A percentile compares a stretch with the other conserved stretches of the same genome.
Conservation (phyloP, 805 yeast genomes). For the Sungouiozyma intestinalis region DNA sequence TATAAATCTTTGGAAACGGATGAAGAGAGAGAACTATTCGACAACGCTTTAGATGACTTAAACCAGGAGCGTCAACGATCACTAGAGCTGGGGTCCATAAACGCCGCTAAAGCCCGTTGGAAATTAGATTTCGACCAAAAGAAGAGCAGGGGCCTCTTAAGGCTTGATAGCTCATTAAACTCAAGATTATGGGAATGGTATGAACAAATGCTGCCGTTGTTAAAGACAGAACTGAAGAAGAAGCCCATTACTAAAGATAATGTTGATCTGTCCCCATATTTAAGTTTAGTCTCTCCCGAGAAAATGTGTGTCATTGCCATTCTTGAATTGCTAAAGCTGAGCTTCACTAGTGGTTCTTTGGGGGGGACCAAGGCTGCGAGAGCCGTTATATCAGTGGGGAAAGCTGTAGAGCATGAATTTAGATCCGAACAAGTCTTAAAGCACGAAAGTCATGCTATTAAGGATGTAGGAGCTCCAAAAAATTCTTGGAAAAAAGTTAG, state of each 20-base stretch:
- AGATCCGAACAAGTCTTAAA: constrained; percentile 55
- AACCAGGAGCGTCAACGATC: constrained; percentile 68
- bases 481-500: constrained; percentile 35
- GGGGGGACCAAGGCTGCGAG: constrained; percentile 81
- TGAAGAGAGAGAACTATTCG: constrained; percentile 44
- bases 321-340: constrained; percentile 64
- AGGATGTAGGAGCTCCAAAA: constrained; percentile 35
- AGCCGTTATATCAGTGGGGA: constrained; percentile 73
- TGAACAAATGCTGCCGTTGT: constrained; percentile 55
- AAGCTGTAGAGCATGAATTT: constrained; percentile 76
- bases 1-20: constrained; percentile 43
- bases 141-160: constrained; percentile 45
- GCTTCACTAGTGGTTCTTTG: constrained; percentile 61
- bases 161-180: constrained; percentile 52
- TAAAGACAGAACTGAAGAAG: constrained; percentile 58
- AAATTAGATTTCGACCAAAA: constrained; percentile 65
- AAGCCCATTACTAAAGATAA: constrained; percentile 30
- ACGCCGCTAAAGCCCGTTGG: constrained; percentile 87
- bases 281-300: constrained; percentile 62
- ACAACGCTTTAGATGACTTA: constrained; percentile 53
- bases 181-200: constrained; percentile 81
- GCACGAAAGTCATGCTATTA: constrained; percentile 45
- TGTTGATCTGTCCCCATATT: constrained; percentile 38
- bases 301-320: constrained; percentile 78
- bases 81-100: constrained; percentile 65